phyloP scores from a whole-genome alignment of 805 yeast genomes.

The Cyberlindnera nakhonratchasimensis region DNA sequence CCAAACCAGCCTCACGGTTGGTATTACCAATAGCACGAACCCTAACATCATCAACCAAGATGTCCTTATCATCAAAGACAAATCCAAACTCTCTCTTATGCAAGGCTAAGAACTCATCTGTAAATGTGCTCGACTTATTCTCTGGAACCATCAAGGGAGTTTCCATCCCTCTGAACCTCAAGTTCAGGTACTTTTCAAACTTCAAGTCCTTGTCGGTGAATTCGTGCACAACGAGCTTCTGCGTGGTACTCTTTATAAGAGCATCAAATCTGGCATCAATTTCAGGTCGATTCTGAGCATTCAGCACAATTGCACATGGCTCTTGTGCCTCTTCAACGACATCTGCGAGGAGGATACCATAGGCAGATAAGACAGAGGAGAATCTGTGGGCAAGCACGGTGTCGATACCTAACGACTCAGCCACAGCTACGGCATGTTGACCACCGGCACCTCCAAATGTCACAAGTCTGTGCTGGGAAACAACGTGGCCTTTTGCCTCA shows the following conservation, averaged over 20 bases:
- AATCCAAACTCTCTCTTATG: conserved; percentile 78
- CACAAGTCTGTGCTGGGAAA: conserved; percentile 65
- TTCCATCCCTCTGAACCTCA: conserved; percentile 88
- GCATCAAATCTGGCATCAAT: conserved; percentile 44
- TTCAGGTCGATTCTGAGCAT: conserved; percentile 27
- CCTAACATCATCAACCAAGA: conserved; percentile 69
- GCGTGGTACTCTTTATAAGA: conserved; percentile 41
- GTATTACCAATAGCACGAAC: conserved; percentile 72
- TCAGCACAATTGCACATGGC: conserved; percentile 53
- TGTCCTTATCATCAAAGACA: conserved; percentile 49
- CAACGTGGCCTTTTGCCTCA: conserved; percentile 75
- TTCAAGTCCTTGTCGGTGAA: conserved; percentile 41
- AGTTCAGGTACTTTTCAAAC: conserved; percentile 65
- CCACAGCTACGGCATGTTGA: conserved; percentile 80
- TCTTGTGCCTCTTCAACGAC: conserved; percentile 77
- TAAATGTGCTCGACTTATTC: conserved; percentile 32
- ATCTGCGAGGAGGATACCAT: conserved; percentile 85
- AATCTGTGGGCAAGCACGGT: conserved; percentile 74
- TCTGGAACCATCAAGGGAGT: conserved; percentile 70
- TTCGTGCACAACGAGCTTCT: conserved; percentile 50
- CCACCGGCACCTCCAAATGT: conserved; percentile 96
- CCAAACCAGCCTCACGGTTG: conserved; percentile 35
- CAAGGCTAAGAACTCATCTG: conserved; percentile 44
- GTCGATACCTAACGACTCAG: conserved; percentile 62
- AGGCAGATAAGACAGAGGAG: conserved; percentile 82